Base-by-base conservation (phyloP, 1,284 basidiomycete genomes). In the Melampsora americana region DNA sequence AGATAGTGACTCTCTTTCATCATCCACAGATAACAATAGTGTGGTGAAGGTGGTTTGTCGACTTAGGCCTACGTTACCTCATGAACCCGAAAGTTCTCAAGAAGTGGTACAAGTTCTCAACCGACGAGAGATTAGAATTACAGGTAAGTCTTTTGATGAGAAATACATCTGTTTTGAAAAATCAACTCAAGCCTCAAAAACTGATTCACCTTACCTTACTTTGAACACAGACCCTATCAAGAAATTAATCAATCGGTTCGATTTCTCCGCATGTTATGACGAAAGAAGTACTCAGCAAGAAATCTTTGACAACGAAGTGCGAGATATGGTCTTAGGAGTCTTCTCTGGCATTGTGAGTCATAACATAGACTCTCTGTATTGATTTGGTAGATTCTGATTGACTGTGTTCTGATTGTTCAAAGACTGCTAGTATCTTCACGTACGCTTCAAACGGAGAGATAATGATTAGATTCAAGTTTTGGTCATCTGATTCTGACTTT, bases 341-440 rank as follows among this genome's bases (percentile, higher is more conserved):
- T 73, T 73, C n/a, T 48, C 44, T 48, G 70, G 70, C 14, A 66
- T 73, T 14, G 70, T 73, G n/a, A 66, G 70, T 56, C 35, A 5
- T 0, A 6, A 20, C 35, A 4, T 3, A 3, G 9, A 35, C 3
- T 35, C 35, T n/a, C n/a, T n/a, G 35, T 35, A 35, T 9, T 35
- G 35, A 9, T 4, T 35, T 35, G 35, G 35, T 9, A 9, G 9
- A 35, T 35, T 9, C 5, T 9, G 9, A 35, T 9, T 53, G 20
- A 20, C 16, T 3, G 7, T 23, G 26, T 46, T 39, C 48, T 67
- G 30, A 18, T 50, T 28, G 11, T 28, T n/a, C n/a, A 20, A 20
- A 73, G 70, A 73, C 70, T 56, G 48, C 70, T 6, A 65, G 61
- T 39, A 73, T 73, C 28, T 73, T 73, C n/a, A 56, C 70, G 70